phyloP scores from a whole-genome alignment of 768 basidiomycete genomes.

The Kwoniella bestiolae region DNA sequence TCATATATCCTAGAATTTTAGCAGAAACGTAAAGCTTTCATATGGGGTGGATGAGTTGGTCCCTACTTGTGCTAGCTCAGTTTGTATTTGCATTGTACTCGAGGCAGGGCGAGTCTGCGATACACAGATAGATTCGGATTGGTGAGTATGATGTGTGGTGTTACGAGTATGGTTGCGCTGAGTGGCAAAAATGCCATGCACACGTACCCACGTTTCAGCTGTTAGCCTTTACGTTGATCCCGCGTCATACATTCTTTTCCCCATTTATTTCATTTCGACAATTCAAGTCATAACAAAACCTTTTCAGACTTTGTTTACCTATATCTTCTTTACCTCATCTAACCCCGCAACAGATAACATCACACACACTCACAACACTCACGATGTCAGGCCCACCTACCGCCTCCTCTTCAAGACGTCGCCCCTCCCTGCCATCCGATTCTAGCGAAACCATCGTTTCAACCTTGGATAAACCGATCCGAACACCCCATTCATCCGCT shows the following conservation, averaged over 20 bases:
- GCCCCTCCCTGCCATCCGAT: constrained; percentile 20
- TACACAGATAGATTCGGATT: too few relatives aligned
- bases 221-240: constrained; percentile 1
- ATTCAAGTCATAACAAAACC: too few relatives aligned
- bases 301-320: neutral
- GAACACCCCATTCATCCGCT: neutral
- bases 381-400: neutral
- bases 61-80: too few relatives aligned
- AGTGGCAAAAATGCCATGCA: neutral
- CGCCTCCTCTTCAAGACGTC: constrained; percentile 3
- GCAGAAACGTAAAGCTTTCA: too few relatives aligned
- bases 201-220: neutral
- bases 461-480: constrained; percentile 1
- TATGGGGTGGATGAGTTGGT: too few relatives aligned
- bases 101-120: too few relatives aligned
- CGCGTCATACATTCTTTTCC: neutral
- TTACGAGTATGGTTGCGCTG: neutral
- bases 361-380: neutral
- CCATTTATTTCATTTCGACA: too few relatives aligned
- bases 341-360: neutral
- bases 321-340: neutral
- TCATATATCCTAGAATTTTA: too few relatives aligned
- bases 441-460: constrained; percentile 13
- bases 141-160: too few relatives aligned
- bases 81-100: too few relatives aligned